Percentiles rank a stretch among this genome's conserved stretches.
phyloP scores from a whole-genome alignment of 148 eudicot genomes.

The Limonium bicolor region DNA sequence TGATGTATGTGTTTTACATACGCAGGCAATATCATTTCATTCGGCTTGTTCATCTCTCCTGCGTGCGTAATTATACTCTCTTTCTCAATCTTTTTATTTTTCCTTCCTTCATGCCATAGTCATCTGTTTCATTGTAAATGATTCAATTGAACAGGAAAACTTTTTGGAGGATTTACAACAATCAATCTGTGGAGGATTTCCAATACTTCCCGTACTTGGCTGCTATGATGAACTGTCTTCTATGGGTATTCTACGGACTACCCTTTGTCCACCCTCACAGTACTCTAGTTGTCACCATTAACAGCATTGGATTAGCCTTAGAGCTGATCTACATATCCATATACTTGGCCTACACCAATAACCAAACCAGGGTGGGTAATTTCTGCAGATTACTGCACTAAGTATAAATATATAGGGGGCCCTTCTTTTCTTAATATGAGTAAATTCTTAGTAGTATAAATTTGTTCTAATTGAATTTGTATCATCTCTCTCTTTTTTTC shows the following conservation, averaged over 20 bases:
- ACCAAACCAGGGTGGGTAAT: constrained; percentile 23
- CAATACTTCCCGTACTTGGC: constrained; percentile 44
- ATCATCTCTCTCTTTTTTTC: too few relatives aligned
- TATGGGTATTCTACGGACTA: neutral
- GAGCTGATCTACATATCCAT: constrained; percentile 21
- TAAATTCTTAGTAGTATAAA: too few relatives aligned
- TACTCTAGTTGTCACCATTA: constrained; percentile 45
- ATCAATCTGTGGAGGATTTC: constrained; percentile 29
- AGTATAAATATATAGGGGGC: neutral
- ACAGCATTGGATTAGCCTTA: constrained; percentile 28
- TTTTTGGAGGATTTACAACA: neutral
- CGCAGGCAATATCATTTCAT: neutral
- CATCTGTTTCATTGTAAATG: too few relatives aligned
- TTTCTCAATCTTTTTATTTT: neutral
- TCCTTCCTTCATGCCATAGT: neutral
- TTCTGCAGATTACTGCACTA: neutral
- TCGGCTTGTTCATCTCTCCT: neutral
- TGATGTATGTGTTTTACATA: too few relatives aligned
- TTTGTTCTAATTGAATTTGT: too few relatives aligned
- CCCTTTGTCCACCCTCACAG: constrained; percentile 57
- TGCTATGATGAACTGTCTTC: constrained; percentile 31
- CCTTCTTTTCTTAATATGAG: neutral
- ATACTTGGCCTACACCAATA: constrained; percentile 30
- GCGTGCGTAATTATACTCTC: neutral
- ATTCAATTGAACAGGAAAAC: too few relatives aligned